Conservation (phyloP, 163 green algal species). For the Scenedesmus sp. region DNA sequence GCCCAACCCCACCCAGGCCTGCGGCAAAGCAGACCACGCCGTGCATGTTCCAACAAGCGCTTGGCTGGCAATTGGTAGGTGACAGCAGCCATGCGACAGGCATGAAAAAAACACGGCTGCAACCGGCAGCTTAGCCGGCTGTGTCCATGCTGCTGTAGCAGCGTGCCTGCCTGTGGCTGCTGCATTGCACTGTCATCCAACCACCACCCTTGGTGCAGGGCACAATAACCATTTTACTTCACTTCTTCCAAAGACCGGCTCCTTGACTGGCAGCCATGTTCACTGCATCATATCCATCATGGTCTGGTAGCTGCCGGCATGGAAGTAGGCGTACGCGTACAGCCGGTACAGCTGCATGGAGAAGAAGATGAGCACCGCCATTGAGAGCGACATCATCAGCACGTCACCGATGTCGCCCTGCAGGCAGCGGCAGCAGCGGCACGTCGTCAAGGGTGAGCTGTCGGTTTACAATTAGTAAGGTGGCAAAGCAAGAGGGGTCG, state of each 20-base stretch:
- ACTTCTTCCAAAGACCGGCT: not conserved
- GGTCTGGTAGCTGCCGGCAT: not conserved
- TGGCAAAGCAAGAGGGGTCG: no score
- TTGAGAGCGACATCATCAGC: constrained; percentile 39
- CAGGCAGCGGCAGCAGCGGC: not conserved
- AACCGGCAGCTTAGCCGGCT: no score
- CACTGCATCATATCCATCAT: constrained; percentile 43
- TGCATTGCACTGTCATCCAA: no score
- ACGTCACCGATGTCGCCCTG: constrained; percentile 51
- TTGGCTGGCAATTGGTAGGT: not conserved
- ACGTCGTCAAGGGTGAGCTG: not conserved
- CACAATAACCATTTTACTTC: no score
- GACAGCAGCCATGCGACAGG: not conserved
- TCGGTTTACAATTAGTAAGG: no score
- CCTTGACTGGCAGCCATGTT: not conserved
- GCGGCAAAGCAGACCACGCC: not conserved
- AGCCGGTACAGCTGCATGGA: constrained; percentile 53
- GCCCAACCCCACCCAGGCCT: not conserved
- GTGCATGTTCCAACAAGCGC: not conserved
- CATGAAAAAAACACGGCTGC: no score
- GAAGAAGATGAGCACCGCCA: constrained; percentile 45
- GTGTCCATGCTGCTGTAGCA: not conserved
- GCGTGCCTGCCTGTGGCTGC: not conserved
- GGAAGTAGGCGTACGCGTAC: constrained; percentile 40
- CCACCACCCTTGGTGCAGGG: no score